Conservation (phyloP, 2,329 filamentous ascomycete species). For the Penicillium sp. region DNA sequence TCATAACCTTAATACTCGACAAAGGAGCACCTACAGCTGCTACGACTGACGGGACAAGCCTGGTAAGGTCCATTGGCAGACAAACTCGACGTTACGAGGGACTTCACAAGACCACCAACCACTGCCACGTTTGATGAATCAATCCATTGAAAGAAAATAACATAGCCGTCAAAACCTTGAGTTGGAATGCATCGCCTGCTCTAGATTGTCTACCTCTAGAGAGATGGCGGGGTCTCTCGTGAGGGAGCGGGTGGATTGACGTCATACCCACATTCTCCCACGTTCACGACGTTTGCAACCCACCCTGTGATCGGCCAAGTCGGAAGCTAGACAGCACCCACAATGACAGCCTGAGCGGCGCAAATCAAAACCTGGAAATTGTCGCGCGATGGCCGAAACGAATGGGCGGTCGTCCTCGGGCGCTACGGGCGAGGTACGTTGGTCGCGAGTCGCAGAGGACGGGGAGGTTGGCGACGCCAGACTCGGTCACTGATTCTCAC, state of each 20-base stretch:
- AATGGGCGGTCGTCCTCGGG: constrained; percentile 7
- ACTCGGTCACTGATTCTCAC: constrained; percentile 15
- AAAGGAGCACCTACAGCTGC: too few species aligned
- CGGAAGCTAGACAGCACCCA: constrained; percentile 5
- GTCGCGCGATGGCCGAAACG: constrained; percentile 18
- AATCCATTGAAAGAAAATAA: too few species aligned
- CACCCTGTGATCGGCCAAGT: constrained; percentile 10
- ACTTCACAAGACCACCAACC: too few species aligned
- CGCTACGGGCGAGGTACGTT: constrained; percentile 23
- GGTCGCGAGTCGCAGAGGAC: background rate
- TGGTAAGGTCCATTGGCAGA: too few species aligned
- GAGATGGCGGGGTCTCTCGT: background rate
- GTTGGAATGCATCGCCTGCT: too few species aligned
- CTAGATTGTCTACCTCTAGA: background rate
- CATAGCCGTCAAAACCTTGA: too few species aligned
- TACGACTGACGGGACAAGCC: too few species aligned
- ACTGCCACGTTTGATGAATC: too few species aligned
- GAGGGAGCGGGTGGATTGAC: constrained; percentile 18
- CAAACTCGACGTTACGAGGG: too few species aligned
- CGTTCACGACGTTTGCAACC: constrained; percentile 10
- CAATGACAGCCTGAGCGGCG: constrained; percentile 17
- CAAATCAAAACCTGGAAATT: background rate
- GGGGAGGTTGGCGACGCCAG: background rate
- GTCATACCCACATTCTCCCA: constrained; percentile 29
- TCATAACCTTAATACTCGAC: too few species aligned